Evolutionary conservation across 192 early-diverging fungal genomes (phyloP).

Genomic region (Mortierella claussenii): DNA sequence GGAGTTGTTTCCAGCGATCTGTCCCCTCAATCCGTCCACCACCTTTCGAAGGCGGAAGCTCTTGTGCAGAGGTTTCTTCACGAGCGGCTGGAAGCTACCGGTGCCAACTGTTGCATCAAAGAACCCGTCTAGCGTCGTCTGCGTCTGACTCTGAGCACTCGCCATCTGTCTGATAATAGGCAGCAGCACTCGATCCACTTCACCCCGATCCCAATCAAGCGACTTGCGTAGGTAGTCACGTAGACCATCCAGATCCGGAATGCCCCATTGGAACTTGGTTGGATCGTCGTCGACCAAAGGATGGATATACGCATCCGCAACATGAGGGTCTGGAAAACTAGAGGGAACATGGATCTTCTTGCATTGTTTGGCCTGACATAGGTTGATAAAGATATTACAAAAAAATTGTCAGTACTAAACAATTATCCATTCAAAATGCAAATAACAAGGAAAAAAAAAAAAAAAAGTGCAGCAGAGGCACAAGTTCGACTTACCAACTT

Average conservation of each 20-base stretch:
- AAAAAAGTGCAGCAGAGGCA: too few relatives aligned
- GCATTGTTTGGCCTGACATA: slow-evolving; percentile 67
- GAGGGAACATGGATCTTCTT: slow-evolving; percentile 74
- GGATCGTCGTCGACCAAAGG: slow-evolving; percentile 79
- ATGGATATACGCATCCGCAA: slow-evolving; percentile 81
- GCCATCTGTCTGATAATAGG: slow-evolving; percentile 75
- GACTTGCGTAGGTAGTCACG: slow-evolving; percentile 69
- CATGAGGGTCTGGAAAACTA: slow-evolving; percentile 81
- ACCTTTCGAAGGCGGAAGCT: slow-evolving; percentile 58
- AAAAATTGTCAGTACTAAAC: background rate
- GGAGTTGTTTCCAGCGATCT: background rate
- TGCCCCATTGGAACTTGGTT: slow-evolving; percentile 74
- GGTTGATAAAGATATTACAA: background rate
- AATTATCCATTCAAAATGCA: background rate
- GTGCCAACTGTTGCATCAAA: slow-evolving; percentile 43
- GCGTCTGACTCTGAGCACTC: slow-evolving; percentile 36
- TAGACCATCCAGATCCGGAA: slow-evolving; percentile 74
- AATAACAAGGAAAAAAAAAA: too few relatives aligned
- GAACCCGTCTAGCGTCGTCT: slow-evolving; percentile 51
- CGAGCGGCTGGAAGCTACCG: slow-evolving; percentile 14
- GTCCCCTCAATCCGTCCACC: slow-evolving; percentile 51
- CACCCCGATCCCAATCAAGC: slow-evolving; percentile 70
- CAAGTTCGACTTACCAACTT: slow-evolving; percentile 53
- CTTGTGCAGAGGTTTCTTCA: slow-evolving; percentile 32
- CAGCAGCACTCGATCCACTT: slow-evolving; percentile 74